Evolutionary conservation across 805 yeast species (phyloP).

Genomic region (Starmerella geochares): DNA sequence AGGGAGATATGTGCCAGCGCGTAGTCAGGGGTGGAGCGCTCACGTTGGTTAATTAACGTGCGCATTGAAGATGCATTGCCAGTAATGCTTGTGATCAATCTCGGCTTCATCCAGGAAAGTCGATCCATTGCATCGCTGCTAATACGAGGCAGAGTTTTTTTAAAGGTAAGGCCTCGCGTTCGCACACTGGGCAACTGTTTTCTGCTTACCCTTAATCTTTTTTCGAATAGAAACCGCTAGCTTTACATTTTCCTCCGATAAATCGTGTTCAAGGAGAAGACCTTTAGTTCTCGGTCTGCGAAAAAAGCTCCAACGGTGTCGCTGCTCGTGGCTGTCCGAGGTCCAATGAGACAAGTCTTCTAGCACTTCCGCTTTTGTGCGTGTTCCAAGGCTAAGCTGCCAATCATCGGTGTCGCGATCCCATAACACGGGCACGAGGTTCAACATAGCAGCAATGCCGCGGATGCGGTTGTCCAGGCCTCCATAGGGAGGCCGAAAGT

Average conservation of each 20-base stretch:
- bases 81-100: not conserved
- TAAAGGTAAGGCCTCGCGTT: not conserved
- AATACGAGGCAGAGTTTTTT: not conserved
- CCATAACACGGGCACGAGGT: conserved; percentile 84
- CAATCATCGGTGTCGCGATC: conserved; percentile 87
- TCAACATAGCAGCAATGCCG: conserved; percentile 67
- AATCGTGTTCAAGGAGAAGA: conserved; percentile 80
- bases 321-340: not conserved
- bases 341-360: conserved; percentile 50
- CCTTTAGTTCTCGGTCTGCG: conserved; percentile 36
- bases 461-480: conserved; percentile 84
- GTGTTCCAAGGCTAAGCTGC: conserved; percentile 50
- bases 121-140: too few species aligned
- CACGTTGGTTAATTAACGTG: too few species aligned
- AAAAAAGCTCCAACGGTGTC: conserved; percentile 6
- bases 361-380: conserved; percentile 45
- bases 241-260: conserved; percentile 52
- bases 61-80: too few species aligned
- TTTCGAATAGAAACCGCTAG: conserved; percentile 35
- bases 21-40: too few species aligned
- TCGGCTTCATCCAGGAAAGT: too few species aligned
- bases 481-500: conserved; percentile 96
- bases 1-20: too few species aligned
- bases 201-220: conserved; percentile 12
- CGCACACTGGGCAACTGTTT: conserved; percentile 21